These are phyloP conservation scores for Musa balbisiana DNA, from an alignment of 202 grass and related monocot species.

Conservation along the genomic window DNA sequence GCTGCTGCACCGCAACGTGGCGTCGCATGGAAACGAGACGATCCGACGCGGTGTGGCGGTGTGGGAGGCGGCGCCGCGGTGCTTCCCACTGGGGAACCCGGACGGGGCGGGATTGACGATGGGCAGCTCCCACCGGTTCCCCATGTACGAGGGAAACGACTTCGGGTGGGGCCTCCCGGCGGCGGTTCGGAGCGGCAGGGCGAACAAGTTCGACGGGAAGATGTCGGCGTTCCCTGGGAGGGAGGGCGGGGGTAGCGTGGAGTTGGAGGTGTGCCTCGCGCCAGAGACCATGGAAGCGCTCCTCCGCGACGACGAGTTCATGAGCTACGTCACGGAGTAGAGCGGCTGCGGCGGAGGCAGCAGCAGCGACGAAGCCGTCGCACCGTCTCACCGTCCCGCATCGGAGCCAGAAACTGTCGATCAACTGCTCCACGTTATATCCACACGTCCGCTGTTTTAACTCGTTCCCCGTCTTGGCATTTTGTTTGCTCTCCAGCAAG, in stretches of 20 bases:
- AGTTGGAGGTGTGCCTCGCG: constrained; percentile 84
- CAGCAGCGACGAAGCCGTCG: too few relatives aligned
- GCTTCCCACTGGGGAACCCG: constrained; percentile 95
- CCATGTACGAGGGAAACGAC: constrained; percentile 92
- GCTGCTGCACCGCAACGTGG: constrained; percentile 49
- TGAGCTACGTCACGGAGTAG: constrained; percentile 54
- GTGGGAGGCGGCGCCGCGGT: constrained; percentile 68
- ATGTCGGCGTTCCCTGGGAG: constrained; percentile 88
- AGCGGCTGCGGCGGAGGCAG: neutral
- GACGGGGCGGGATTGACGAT: constrained; percentile 88
- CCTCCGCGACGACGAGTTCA: constrained; percentile 81
- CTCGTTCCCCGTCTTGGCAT: too few relatives aligned
- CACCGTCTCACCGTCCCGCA: too few relatives aligned
- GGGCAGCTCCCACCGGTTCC: constrained; percentile 92
- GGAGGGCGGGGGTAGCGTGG: constrained; percentile 56
- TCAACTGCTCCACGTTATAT: too few relatives aligned
- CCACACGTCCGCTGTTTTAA: too few relatives aligned
- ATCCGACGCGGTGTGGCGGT: constrained; percentile 39
- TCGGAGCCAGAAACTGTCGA: too few relatives aligned
- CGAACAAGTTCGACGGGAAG: constrained; percentile 98
- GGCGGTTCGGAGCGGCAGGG: constrained; percentile 74
- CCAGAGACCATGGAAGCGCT: constrained; percentile 84
- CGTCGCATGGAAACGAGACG: constrained; percentile 41
- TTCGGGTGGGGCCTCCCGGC: constrained; percentile 76
- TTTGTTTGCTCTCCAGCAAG: too few relatives aligned